These are phyloP conservation scores for Volvox africanus DNA, from an alignment of 139 green algal genomes.

Conservation along the genomic window DNA sequence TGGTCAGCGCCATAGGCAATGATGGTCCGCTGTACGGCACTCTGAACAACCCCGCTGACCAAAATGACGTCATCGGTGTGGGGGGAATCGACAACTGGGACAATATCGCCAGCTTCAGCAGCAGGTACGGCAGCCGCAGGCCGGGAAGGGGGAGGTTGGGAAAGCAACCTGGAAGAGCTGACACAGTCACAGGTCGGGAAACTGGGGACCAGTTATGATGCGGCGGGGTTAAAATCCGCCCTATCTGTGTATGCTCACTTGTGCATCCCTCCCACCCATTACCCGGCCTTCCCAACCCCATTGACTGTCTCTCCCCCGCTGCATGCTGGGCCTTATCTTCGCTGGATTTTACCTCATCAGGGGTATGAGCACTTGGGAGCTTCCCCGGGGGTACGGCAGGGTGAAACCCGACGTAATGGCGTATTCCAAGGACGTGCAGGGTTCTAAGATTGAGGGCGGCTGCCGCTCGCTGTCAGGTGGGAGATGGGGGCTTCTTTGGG, in stretches of 20 bases:
- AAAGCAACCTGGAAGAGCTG: no score
- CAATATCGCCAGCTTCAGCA: slow-evolving; percentile 94
- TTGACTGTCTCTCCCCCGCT: no score
- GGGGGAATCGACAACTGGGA: slow-evolving; percentile 93
- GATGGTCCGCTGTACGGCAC: slow-evolving; percentile 98
- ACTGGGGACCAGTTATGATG: no score
- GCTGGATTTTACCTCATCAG: slow-evolving; percentile 5
- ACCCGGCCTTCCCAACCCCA: no score
- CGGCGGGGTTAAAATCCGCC: no score
- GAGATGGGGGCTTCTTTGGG: no score
- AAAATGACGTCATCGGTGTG: slow-evolving; percentile 97
- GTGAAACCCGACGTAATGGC: slow-evolving; percentile 97
- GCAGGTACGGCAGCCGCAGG: slow-evolving; percentile 53
- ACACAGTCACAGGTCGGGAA: no score
- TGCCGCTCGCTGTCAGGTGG: slow-evolving; percentile 83
- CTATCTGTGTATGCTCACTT: no score
- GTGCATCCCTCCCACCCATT: no score
- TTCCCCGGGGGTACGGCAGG: slow-evolving; percentile 84
- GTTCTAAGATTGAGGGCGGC: slow-evolving; percentile 90
- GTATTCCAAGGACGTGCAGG: slow-evolving; percentile 94
- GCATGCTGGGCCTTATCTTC: no score
- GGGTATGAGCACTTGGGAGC: slow-evolving; percentile 98
- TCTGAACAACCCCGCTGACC: slow-evolving; percentile 99
- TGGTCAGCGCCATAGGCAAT: slow-evolving; percentile 96
- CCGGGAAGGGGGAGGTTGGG: no score